Evolutionary conservation across 2,329 filamentous ascomycete species (phyloP).

Genomic region (Pestalotiopsis sp.): DNA sequence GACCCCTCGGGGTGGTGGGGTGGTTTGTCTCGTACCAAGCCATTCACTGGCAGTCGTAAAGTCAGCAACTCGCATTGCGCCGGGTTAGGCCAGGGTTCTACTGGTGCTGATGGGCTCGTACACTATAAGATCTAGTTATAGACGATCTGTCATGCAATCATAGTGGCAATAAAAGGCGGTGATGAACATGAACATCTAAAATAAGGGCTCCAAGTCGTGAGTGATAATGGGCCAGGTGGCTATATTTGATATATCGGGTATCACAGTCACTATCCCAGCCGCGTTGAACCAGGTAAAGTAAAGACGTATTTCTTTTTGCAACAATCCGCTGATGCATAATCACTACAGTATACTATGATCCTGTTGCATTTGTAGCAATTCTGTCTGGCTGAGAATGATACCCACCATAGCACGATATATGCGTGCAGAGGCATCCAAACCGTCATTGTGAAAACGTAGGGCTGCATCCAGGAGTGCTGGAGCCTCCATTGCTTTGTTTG

Average conservation of each 20-base stretch:
- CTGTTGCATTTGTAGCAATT: neutral
- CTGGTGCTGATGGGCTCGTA: neutral
- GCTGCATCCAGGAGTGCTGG: neutral
- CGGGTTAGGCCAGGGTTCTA: neutral
- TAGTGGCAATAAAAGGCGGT: too few species aligned
- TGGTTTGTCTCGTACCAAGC: neutral
- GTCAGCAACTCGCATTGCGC: constrained; percentile 6
- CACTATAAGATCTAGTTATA: too few species aligned
- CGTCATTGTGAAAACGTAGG: neutral
- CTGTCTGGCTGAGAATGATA: neutral
- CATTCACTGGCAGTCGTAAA: constrained; percentile 8
- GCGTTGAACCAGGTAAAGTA: neutral
- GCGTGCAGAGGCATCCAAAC: too few species aligned
- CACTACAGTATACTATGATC: neutral
- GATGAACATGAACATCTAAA: too few species aligned
- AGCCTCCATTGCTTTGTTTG: neutral
- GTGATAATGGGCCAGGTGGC: too few species aligned
- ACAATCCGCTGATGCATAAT: neutral
- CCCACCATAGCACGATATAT: neutral
- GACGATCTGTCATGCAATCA: too few species aligned
- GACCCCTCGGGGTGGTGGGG: constrained; percentile 1
- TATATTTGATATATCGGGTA: too few species aligned
- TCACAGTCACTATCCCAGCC: too few species aligned
- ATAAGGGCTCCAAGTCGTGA: too few species aligned
- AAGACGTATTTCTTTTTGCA: neutral